Percentiles rank a stretch among this genome's conserved stretches.
Evolutionary conservation across 2,329 filamentous ascomycete species (phyloP).

Genomic region (Dactylonectria estremocensis): DNA sequence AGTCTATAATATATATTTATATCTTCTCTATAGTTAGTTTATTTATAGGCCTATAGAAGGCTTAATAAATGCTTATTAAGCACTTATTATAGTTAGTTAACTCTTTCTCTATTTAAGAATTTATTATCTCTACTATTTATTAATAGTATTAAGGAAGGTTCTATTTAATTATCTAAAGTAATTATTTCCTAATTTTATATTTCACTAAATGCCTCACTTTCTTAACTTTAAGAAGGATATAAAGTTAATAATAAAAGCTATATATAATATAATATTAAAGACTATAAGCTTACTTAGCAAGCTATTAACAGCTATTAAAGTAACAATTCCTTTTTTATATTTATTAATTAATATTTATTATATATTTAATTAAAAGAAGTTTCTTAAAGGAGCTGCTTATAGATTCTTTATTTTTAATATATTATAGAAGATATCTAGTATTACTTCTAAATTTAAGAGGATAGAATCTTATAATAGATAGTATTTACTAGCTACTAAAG

Average conservation of each 20-base stretch:
- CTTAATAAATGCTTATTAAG: not conserved
- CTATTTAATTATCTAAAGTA: not conserved
- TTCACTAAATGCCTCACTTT: not conserved
- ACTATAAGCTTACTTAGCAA: not conserved
- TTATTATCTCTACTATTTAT: not conserved
- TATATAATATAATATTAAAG: not conserved
- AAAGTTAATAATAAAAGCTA: not conserved
- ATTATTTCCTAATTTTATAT: not conserved
- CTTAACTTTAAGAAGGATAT: not conserved
- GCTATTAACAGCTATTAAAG: not conserved
- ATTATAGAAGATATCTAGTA: not conserved
- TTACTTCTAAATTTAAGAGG: not conserved
- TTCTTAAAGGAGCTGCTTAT: not conserved
- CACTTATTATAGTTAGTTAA: not conserved
- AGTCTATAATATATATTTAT: not conserved
- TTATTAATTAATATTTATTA: not conserved
- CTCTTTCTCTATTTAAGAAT: not conserved
- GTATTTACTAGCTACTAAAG: not conserved
- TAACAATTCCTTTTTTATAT: not conserved
- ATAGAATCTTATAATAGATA: not conserved
- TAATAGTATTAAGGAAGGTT: not conserved
- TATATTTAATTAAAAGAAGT: not conserved
- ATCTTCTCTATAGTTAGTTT: too few relatives aligned
- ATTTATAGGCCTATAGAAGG: fast-evolving
- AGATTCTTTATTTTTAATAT: not conserved